phyloP scores from a whole-genome alignment of 139 green algal species.

The Marvania coccoides region DNA sequence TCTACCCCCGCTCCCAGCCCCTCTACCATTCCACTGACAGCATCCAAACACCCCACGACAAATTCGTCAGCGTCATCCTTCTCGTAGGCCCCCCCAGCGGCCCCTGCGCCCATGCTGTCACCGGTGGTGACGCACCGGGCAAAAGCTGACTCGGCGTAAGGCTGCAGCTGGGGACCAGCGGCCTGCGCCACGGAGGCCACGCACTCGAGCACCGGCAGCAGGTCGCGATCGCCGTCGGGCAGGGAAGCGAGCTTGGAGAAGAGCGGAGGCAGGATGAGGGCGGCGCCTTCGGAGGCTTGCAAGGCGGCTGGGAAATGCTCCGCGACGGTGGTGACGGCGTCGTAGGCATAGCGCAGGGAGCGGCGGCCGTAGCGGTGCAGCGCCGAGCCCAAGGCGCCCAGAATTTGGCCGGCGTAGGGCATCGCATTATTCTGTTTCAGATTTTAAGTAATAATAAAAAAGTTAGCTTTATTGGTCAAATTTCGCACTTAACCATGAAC shows the following conservation, averaged over 20 bases:
- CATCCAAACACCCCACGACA: conserved; percentile 67
- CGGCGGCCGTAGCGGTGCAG: conserved; percentile 48
- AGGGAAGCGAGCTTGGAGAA: conserved; percentile 19
- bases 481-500: too few species aligned
- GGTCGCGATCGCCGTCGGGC: conserved; percentile 51
- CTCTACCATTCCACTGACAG: conserved; percentile 70
- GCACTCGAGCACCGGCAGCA: conserved; percentile 84
- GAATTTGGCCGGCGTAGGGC: not conserved
- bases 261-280: conserved; percentile 15
- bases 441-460: too few species aligned
- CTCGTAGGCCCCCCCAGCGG: conserved; percentile 18
- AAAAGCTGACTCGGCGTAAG: conserved; percentile 61
- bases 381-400: conserved; percentile 40
- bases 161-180: conserved; percentile 38
- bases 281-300: conserved; percentile 17
- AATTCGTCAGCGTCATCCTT: conserved; percentile 41
- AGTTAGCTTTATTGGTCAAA: too few species aligned
- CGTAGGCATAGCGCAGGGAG: conserved; percentile 79
- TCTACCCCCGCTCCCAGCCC: conserved; percentile 54
- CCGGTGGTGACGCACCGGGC: conserved; percentile 49
- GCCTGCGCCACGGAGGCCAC: conserved; percentile 43
- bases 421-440: too few species aligned
- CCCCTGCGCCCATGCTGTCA: conserved; percentile 28
- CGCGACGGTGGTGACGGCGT: conserved; percentile 69
- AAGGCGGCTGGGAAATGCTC: conserved; percentile 40